These are phyloP conservation scores for Gilbertella persicaria DNA, from an alignment of 371 early-diverging fungal species.

Conservation along the genomic window DNA sequence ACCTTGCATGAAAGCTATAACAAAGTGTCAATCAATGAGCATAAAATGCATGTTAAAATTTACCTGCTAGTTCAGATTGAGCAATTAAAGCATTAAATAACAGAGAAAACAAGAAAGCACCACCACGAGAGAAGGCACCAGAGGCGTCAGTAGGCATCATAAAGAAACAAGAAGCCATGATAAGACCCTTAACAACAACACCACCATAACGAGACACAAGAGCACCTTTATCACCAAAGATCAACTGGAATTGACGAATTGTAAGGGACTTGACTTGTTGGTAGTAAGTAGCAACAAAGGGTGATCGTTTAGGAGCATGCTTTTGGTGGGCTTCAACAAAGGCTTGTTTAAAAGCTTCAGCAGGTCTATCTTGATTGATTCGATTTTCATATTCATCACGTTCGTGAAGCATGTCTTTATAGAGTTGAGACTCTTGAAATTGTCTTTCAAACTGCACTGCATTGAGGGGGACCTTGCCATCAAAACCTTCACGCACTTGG, in stretches of 20 bases:
- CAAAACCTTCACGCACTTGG: slow-evolving; percentile 50
- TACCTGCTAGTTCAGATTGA: slow-evolving; percentile 52
- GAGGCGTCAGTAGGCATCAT: slow-evolving; percentile 48
- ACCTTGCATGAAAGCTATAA: slow-evolving; percentile 51
- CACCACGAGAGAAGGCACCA: slow-evolving; percentile 76
- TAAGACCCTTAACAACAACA: slow-evolving; percentile 63
- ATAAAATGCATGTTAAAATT: slow-evolving; percentile 22
- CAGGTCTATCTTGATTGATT: slow-evolving; percentile 33
- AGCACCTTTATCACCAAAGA: slow-evolving; percentile 46
- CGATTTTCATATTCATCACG: slow-evolving; percentile 42
- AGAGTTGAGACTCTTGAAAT: slow-evolving; percentile 37
- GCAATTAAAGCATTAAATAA: slow-evolving; percentile 63
- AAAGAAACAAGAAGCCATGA: slow-evolving; percentile 72
- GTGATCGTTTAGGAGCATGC: slow-evolving; percentile 49
- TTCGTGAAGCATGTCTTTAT: slow-evolving; percentile 30
- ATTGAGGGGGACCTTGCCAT: slow-evolving; percentile 48
- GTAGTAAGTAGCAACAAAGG: slow-evolving; percentile 58
- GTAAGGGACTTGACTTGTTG: slow-evolving; percentile 61
- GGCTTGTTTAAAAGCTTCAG: slow-evolving; percentile 50
- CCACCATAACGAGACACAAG: slow-evolving; percentile 60
- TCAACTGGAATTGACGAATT: slow-evolving; percentile 56
- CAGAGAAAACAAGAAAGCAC: slow-evolving; percentile 63
- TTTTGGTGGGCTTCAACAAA: slow-evolving; percentile 54
- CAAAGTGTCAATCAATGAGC: not conserved
- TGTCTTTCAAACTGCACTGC: slow-evolving; percentile 50